A percentile compares a stretch with the other conserved stretches of the same genome.
phyloP scores from a whole-genome alignment of 2,329 filamentous ascomycete species.

The Pseudogymnoascus sp. region DNA sequence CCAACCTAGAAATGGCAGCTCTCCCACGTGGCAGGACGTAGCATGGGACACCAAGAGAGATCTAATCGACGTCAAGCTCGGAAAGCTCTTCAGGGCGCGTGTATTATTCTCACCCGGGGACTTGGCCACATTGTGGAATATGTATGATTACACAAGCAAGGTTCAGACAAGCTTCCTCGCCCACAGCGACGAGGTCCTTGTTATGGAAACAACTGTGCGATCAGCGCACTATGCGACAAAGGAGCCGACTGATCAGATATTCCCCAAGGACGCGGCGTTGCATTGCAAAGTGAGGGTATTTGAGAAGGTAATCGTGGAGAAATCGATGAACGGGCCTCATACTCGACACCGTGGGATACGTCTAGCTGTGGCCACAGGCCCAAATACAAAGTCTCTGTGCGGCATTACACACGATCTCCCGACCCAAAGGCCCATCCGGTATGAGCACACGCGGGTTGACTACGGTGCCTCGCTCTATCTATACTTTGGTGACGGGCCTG shows the following conservation, averaged over 20 bases:
- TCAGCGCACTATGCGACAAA: constrained; percentile 76
- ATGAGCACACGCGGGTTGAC: constrained; percentile 67
- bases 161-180: constrained; percentile 63
- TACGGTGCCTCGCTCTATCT: constrained; percentile 57
- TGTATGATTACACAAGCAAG: constrained; percentile 75
- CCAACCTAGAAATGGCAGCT: constrained; percentile 57
- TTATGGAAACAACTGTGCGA: constrained; percentile 60
- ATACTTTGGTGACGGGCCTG: constrained; percentile 34
- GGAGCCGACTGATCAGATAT: constrained; percentile 57
- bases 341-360: constrained; percentile 72
- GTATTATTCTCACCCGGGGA: constrained; percentile 67
- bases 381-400: constrained; percentile 67
- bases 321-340: constrained; percentile 62
- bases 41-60: constrained; percentile 64
- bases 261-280: constrained; percentile 65
- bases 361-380: constrained; percentile 66
- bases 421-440: constrained; percentile 60
- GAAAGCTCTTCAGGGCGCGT: constrained; percentile 64
- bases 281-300: constrained; percentile 68
- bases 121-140: constrained; percentile 69
- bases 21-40: constrained; percentile 70
- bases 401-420: constrained; percentile 63
- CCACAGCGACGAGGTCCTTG: constrained; percentile 57
- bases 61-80: constrained; percentile 59
- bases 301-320: constrained; percentile 58